These are phyloP conservation scores for Secale cereale DNA, from an alignment of 176 grass and related monocot genomes.

Conservation along the genomic window DNA sequence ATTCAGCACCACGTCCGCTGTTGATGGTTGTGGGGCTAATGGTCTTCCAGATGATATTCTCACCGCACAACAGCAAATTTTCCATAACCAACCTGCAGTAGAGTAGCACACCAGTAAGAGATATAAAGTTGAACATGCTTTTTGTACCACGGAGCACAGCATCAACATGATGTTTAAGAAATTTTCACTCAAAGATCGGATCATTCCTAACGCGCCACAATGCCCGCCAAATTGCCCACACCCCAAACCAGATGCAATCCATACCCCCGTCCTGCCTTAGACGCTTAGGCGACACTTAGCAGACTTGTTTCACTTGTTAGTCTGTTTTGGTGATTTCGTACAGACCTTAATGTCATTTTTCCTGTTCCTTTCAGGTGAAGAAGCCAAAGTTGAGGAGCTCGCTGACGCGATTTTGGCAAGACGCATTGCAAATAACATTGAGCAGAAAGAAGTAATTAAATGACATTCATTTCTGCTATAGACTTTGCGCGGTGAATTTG, in stretches of 20 bases:
- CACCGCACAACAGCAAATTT: neutral
- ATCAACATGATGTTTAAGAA: no score
- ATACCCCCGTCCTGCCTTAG: no score
- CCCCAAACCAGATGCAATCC: no score
- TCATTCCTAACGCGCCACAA: no score
- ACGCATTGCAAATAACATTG: slow-evolving; percentile 41
- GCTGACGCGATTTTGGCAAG: slow-evolving; percentile 71
- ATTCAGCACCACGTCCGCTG: neutral
- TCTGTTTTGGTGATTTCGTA: neutral
- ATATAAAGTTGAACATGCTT: neutral
- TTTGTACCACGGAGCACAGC: no score
- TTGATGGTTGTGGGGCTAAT: neutral
- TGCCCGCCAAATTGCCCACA: no score
- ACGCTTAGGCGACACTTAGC: no score
- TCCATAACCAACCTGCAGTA: neutral
- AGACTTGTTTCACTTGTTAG: neutral
- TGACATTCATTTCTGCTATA: slow-evolving; percentile 5
- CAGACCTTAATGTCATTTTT: slow-evolving; percentile 3
- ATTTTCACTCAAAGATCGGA: no score
- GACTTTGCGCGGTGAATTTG: neutral
- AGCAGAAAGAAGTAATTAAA: slow-evolving; percentile 35
- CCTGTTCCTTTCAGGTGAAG: slow-evolving; percentile 46
- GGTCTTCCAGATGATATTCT: neutral
- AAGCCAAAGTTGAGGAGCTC: slow-evolving; percentile 46
- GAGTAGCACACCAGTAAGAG: neutral